Evolutionary conservation across 2,329 filamentous ascomycete species (phyloP), one percentile per base, ranked within the genome.

Genomic region (Pyricularia sp.): DNA sequence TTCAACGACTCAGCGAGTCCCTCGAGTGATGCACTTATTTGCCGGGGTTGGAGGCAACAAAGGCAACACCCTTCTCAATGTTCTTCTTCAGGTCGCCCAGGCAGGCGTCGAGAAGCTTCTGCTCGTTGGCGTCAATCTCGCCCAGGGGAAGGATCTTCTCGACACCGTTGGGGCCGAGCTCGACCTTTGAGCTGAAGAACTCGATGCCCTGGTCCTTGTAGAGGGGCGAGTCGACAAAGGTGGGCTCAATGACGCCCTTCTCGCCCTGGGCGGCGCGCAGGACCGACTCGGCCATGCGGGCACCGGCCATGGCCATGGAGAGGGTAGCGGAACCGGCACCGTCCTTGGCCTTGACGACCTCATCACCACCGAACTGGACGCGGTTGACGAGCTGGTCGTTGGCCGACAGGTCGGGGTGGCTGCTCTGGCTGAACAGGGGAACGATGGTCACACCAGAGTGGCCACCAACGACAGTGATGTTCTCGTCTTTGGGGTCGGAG

Each of bases 401-500:
- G 65, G 94, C 93, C 72, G 98, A 95, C 71, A 86, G 85, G 76
- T 95, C 90, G 63, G 86, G 79, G 69, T 94, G 93, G 77, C 90
- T 88, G 74, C 92, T 88, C 84, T 95, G 90, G 88, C 93, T 97
- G 88, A 98, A 97, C 71, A 99, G 88, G 67, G 95, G 95, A 69
- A 99, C 94, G 77, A 99, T 99, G 76, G 95, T 99, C 85, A 94
- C 93, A 78, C 95, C 95, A 71, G 94, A 97, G 88, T 99, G 95
- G 72, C 95, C 95, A 78, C 95, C 95, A 78, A 99, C 88, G 76
- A 99, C 95, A 73, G 94, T 94, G 73, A 99, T 91, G 73, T 85
- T 92, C 74, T 93, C 87, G 80, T 94, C 91, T 76, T 90, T 86
- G 70, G 94, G 92, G 79, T 94, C 89, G 79, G 90, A 88, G 81